phyloP scores from a whole-genome alignment of 139 green algal species.

The Micractinium conductrix region DNA sequence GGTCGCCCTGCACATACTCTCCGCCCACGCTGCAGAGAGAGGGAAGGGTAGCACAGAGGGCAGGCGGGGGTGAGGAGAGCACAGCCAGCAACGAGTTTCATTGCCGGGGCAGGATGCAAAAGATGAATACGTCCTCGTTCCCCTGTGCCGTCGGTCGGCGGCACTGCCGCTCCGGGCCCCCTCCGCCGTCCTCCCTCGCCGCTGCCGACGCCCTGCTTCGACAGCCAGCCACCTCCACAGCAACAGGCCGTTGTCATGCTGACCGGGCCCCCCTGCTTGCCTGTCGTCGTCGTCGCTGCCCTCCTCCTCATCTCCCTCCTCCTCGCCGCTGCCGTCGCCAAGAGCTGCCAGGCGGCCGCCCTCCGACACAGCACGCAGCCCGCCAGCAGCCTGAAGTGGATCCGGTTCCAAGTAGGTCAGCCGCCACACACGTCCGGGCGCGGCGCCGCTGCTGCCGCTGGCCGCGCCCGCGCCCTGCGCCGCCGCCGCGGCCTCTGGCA shows the following conservation, averaged over 20 bases:
- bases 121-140: too few relatives aligned
- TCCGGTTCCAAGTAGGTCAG: not conserved
- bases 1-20: not conserved
- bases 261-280: not conserved
- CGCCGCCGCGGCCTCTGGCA: too few relatives aligned
- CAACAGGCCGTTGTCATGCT: not conserved
- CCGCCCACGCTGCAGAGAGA: not conserved
- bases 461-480: not conserved
- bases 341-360: conserved; percentile 16
- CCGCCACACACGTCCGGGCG: not conserved
- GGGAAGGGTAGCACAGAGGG: too few relatives aligned
- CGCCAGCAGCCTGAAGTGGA: conserved; percentile 14
- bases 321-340: not conserved
- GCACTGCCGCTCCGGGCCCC: too few relatives aligned
- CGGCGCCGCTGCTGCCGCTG: not conserved
- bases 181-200: too few relatives aligned
- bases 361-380: conserved; percentile 35
- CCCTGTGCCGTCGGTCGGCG: too few relatives aligned
- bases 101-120: too few relatives aligned
- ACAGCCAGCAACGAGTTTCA: not conserved
- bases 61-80: not conserved
- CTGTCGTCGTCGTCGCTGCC: not conserved
- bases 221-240: too few relatives aligned
- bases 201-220: too few relatives aligned
- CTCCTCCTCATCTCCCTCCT: not conserved